A percentile compares a stretch with the other conserved stretches of the same genome.
phyloP scores from a whole-genome alignment of 2,329 filamentous ascomycete species.

The Thielaviopsis musarum region DNA sequence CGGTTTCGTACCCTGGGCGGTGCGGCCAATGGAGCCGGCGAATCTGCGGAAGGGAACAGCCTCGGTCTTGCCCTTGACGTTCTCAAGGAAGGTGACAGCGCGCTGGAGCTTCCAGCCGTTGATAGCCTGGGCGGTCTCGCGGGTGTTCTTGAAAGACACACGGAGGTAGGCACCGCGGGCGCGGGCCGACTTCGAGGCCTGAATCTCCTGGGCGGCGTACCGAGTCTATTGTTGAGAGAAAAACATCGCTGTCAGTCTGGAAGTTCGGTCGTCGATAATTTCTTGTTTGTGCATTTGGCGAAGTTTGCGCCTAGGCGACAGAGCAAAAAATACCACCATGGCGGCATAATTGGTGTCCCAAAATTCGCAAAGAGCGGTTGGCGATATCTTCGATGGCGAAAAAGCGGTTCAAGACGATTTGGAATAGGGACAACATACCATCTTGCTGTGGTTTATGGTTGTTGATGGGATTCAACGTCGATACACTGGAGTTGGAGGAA shows the following conservation, averaged over 20 bases:
- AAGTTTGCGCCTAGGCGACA: conserved; percentile 2
- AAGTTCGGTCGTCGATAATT: background rate
- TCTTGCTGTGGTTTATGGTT: conserved; percentile 13
- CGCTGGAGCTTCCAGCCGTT: conserved; percentile 97
- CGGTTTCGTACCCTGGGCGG: conserved; percentile 80
- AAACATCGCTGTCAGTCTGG: conserved; percentile 4
- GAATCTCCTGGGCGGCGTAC: conserved; percentile 85
- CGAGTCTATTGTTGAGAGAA: conserved; percentile 47
- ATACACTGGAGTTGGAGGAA: conserved; percentile 13
- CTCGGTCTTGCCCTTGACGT: conserved; percentile 94
- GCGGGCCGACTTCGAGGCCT: conserved; percentile 84
- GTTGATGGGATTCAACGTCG: conserved; percentile 13
- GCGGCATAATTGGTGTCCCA: background rate
- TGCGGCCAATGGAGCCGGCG: conserved; percentile 86
- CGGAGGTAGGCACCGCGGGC: conserved; percentile 97
- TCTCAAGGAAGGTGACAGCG: conserved; percentile 92
- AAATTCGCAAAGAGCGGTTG: background rate
- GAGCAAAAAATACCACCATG: background rate
- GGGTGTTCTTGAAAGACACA: conserved; percentile 99
- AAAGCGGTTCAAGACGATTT: background rate
- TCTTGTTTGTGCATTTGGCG: background rate
- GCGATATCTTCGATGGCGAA: background rate
- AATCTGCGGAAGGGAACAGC: conserved; percentile 97
- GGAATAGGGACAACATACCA: conserved; percentile 12
- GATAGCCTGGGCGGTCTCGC: conserved; percentile 98